Base-by-base conservation (phyloP, 1,284 basidiomycete genomes). In the Puccinia horiana region DNA sequence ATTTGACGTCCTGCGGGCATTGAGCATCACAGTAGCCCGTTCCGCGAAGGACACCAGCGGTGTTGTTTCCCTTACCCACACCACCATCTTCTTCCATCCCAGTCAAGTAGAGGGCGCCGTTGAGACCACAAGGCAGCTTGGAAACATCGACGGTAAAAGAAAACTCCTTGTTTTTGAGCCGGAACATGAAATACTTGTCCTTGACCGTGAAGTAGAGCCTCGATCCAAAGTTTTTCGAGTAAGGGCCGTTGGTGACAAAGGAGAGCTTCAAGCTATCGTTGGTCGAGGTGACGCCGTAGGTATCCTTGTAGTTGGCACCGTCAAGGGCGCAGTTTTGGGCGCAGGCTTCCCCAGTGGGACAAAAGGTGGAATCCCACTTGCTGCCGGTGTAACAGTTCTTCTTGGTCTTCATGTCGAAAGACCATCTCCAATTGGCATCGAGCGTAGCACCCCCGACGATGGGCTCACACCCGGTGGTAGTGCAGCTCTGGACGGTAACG, bases 1-100 rank as follows among this genome's bases (percentile, higher is more conserved):
- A 90, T 85, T 90, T 90, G 86, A 90, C 87, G 83, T 90, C 89
- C 23, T 88, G 88, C 26, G 87, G 86, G 83, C 87, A 87, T 84
- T 87, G 87, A 29, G 86, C 85, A 83, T 87, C 86, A 81, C 87
- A 87, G 85, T 87, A 87, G 18, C 86, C 87, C 14, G 83, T 79
- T 16, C 77, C 77, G 54, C 40, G 61, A 20, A 56, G 58, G 49
- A 67, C 63, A 56, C 77, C 77, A 14, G 67, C 67, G 37, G 42
- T 80, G 49, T 80, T 80, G 3, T 37, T 44, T 26, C 47, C 83
- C 44, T 80, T 82, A 20, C 83, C 54, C 83, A 80, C 52, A 18
- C 85, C 85, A 80, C 85, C 85, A 56, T 85, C 84, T 54, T 82
- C 84, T 67, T 83, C 82, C 85, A 85, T 85, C 84, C 87, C 85